These are phyloP conservation scores for Phytophthora sansomeana DNA, from an alignment of 352 stramenopile genomes.

Conservation along the genomic window DNA sequence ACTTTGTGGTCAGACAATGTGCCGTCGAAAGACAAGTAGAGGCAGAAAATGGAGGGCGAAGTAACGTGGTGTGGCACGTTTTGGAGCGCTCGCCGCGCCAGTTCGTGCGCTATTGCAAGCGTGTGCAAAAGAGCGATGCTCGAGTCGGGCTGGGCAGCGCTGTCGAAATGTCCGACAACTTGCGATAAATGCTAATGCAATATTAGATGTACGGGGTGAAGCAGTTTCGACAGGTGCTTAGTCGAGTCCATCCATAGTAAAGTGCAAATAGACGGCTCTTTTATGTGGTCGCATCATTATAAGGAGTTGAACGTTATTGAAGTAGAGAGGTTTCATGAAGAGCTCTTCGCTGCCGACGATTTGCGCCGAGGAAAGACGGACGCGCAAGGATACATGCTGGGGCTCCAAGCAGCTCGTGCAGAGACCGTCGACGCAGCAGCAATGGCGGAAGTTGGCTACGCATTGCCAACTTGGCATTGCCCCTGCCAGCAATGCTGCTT, in stretches of 20 bases:
- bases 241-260: background rate
- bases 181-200: background rate
- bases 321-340: background rate
- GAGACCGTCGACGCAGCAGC: conserved; percentile 5
- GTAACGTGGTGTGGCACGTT: conserved; percentile 7
- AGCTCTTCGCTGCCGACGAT: conserved; percentile 26
- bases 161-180: background rate
- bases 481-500: too few species aligned
- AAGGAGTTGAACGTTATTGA: background rate
- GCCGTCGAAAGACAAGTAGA: conserved; percentile 20
- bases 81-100: background rate
- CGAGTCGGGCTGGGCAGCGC: background rate
- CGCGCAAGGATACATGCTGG: conserved; percentile 30
- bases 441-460: background rate
- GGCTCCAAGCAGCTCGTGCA: conserved; percentile 3
- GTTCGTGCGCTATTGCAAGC: background rate
- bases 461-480: too few species aligned
- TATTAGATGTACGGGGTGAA: background rate
- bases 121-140: conserved; percentile 7
- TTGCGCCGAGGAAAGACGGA: conserved; percentile 32
- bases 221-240: background rate
- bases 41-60: conserved; percentile 6
- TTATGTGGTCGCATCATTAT: conserved; percentile 4
- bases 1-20: conserved; percentile 45
- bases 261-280: background rate